Evolutionary conservation across 2,329 filamentous ascomycete genomes (phyloP), one percentile per base, ranked within the genome.

Genomic region (Neopestalotiopsis sp.): DNA sequence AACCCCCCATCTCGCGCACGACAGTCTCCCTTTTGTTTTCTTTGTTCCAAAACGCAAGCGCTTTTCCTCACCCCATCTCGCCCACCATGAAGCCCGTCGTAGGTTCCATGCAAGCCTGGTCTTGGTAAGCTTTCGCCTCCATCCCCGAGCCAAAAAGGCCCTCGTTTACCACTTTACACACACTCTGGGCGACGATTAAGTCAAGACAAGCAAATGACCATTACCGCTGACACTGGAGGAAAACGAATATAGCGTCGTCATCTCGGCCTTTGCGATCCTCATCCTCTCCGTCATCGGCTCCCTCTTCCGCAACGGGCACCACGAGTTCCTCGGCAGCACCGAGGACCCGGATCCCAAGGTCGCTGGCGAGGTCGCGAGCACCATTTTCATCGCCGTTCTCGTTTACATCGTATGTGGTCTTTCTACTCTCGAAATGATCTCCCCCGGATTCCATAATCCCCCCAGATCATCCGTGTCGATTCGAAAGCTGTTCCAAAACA

Each of bases 71-170:
- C 3, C 24, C 24, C 24, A 28, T 28, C 74, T 81, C 85, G 89
- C 77, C 81, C 85, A 89, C 77, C 79, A 98, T 98, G 95, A 98
- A 98, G 91, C 95, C 95, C 75, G 86, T 98, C 79, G 93, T 98
- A 76, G 92, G 94, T 79, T 91, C 94, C 74, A 89, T 95, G 85
- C 95, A 97, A 85, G 95, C 95, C 78, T 98, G 95, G 94, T 94
- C 91, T 85, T 97, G 95, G 95, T 98, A 86, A 79, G 90, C 81
- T 67, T 28, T 28, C 24, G 24, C 24, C 24, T 28, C 24, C 53
- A n/a, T 45, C 53, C 24, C 12, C 65, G 49, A 56, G 59, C 64
- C 57, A 69, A 56, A 24, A 32, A 32, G 20, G 14, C 30, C 45
- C 45, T 32, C 38, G 28, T 17, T 30, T 59, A 38, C 30, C 14